Base-by-base conservation (phyloP, 129 eudicot genomes). In the Saussurea involucrata region DNA sequence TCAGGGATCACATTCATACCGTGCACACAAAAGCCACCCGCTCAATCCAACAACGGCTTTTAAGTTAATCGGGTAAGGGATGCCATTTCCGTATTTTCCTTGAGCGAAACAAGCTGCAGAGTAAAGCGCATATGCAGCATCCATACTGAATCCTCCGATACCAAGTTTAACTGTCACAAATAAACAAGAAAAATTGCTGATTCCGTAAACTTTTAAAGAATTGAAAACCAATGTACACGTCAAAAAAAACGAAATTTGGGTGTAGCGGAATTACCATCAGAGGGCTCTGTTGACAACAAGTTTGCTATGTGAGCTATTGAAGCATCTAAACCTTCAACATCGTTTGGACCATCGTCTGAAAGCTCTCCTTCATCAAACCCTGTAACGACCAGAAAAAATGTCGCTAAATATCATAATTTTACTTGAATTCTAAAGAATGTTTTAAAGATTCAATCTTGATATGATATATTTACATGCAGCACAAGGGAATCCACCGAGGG, bases 81-180 rank as follows among this genome's bases (percentile, higher is more conserved):
- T 86, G 15, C 95, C 97, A 63, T 95, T 92, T 66, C n/a, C n/a
- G n/a, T n/a, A n/a, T n/a, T n/a, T n/a, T n/a, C n/a, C n/a, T n/a
- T n/a, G n/a, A n/a, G n/a, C 96, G 66, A 87, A 95, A 86, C 99
- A 95, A 44, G 96, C 91, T n/a, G 99, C 99, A 36, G 99, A 92
- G 83, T 95, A 92, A 18, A 95, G 92, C 22, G 97, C 97, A 73
- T 82, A 86, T 20, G 99, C 99, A 68, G 90, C 97, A 67, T 97
- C 99, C 95, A 88, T 95, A 77, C 99, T 92, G 84, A 95, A 95
- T 72, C 99, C 99, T 66, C 97, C 99, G 40, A 95, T 88, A 69
- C 97, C 99, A 73, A 95, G 97, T 82, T 92, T 90, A 37, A 92
- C 99, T 95, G 95, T 87, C 36, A 20, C 17, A 63, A 46, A 18